These are phyloP conservation scores for Lecanosticta acicola DNA, from an alignment of 2,329 filamentous ascomycete species.

Conservation along the genomic window DNA sequence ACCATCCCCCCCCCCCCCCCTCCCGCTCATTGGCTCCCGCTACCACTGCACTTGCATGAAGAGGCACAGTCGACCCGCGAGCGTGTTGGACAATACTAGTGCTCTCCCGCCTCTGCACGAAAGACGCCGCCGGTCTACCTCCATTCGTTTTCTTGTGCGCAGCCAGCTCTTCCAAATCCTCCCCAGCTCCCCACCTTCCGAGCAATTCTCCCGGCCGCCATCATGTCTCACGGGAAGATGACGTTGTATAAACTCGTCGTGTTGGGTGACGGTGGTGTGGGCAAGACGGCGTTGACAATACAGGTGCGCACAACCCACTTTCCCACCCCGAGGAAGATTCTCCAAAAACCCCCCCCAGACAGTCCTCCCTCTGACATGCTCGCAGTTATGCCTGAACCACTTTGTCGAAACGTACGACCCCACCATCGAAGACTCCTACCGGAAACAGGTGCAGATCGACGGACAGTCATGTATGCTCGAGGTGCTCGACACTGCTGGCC, in stretches of 20 bases:
- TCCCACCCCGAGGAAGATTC: background rate
- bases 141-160: background rate
- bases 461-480: slow-evolving; percentile 95
- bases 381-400: slow-evolving; percentile 87
- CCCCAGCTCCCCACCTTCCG: slow-evolving; percentile 1
- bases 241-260: slow-evolving; percentile 81
- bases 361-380: slow-evolving; percentile 9
- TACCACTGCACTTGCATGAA: slow-evolving; percentile 6
- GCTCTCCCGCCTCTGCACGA: slow-evolving; percentile 8
- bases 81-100: slow-evolving; percentile 11
- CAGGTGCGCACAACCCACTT: slow-evolving; percentile 45
- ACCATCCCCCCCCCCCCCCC: slow-evolving; percentile 5
- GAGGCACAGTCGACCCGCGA: background rate
- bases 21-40: slow-evolving; percentile 11
- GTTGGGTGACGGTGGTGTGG: slow-evolving; percentile 94
- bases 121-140: background rate
- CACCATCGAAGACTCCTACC: slow-evolving; percentile 63
- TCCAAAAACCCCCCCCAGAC: background rate
- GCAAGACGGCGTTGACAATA: slow-evolving; percentile 98
- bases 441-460: slow-evolving; percentile 77
- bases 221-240: slow-evolving; percentile 36
- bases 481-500: slow-evolving; percentile 92
- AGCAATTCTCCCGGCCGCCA: slow-evolving; percentile 8
- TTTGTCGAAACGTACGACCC: slow-evolving; percentile 87
- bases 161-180: background rate